A percentile compares a stretch with the other conserved stretches of the same genome.
These are phyloP conservation scores for Vanrija pseudolonga DNA, from an alignment of 1,284 basidiomycete genomes.

Conservation along the genomic window DNA sequence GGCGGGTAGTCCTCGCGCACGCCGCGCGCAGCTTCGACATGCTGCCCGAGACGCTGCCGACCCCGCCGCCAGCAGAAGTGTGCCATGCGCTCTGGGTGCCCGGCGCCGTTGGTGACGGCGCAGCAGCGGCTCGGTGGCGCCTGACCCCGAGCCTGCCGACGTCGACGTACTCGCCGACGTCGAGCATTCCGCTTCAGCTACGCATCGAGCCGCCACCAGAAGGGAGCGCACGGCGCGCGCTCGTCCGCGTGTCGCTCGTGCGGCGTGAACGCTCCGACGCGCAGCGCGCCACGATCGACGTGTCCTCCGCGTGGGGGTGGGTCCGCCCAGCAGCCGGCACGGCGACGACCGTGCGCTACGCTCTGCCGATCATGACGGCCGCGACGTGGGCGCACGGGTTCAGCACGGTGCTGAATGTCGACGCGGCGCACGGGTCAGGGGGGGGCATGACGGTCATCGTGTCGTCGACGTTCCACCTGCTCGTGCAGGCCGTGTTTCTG, in stretches of 20 bases:
- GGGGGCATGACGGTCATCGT: constrained; percentile 12
- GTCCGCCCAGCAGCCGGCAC: background rate
- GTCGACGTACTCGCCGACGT: constrained; percentile 41
- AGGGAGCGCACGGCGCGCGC: constrained; percentile 12
- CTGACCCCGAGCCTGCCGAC: constrained; percentile 32
- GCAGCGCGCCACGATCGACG: background rate
- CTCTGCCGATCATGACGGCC: background rate
- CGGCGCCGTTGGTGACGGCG: background rate
- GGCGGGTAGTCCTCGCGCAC: constrained; percentile 24
- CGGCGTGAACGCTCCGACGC: constrained; percentile 9
- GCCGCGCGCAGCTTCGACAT: constrained; percentile 32
- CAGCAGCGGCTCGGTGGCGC: constrained; percentile 25
- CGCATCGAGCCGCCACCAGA: constrained; percentile 22
- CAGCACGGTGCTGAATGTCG: background rate
- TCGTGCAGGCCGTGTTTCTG: constrained; percentile 32
- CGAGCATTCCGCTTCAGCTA: constrained; percentile 33
- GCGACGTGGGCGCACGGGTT: background rate
- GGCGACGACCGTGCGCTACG: background rate
- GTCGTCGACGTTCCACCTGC: constrained; percentile 46
- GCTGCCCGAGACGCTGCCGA: constrained; percentile 38
- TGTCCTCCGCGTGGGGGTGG: background rate
- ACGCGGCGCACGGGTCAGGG: constrained; percentile 14
- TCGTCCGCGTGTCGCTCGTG: constrained; percentile 23
- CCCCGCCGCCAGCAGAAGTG: constrained; percentile 19
- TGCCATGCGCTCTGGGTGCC: background rate